These are phyloP conservation scores for Ophiostoma sp. DNA, from an alignment of 2,329 filamentous ascomycete genomes.

Conservation along the genomic window DNA sequence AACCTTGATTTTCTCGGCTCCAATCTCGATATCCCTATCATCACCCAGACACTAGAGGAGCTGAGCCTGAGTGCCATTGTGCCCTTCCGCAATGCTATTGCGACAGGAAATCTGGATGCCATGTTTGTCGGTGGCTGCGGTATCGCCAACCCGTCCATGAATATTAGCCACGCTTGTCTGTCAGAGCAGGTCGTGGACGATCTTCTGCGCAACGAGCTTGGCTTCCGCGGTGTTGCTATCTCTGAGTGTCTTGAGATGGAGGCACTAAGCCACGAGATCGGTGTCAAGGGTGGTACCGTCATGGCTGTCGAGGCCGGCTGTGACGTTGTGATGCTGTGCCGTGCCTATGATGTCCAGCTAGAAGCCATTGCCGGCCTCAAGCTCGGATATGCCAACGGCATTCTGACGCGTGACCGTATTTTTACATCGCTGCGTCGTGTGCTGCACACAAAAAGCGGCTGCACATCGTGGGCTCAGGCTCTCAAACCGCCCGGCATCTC, in stretches of 20 bases:
- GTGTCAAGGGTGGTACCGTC: slow-evolving; percentile 92
- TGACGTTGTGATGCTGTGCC: slow-evolving; percentile 82
- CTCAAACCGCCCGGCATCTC: slow-evolving; percentile 77
- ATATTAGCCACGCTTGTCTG: slow-evolving; percentile 90
- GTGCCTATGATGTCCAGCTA: slow-evolving; percentile 80
- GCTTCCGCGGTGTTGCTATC: slow-evolving; percentile 86
- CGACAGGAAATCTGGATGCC: slow-evolving; percentile 72
- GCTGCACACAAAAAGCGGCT: slow-evolving; percentile 72
- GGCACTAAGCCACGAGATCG: slow-evolving; percentile 87
- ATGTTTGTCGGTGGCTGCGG: slow-evolving; percentile 96
- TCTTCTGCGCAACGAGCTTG: slow-evolving; percentile 77
- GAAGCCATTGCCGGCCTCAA: slow-evolving; percentile 89
- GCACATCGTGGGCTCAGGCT: slow-evolving; percentile 85
- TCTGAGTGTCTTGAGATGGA: slow-evolving; percentile 98
- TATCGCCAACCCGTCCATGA: slow-evolving; percentile 85
- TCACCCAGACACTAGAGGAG: slow-evolving; percentile 89
- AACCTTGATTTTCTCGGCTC: slow-evolving; percentile 91
- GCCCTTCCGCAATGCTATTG: slow-evolving; percentile 85
- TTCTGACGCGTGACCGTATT: slow-evolving; percentile 75
- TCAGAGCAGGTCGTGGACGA: slow-evolving; percentile 92
- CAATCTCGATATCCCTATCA: slow-evolving; percentile 86
- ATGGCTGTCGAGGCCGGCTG: slow-evolving; percentile 97
- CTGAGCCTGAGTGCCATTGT: slow-evolving; percentile 86
- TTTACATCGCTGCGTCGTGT: slow-evolving; percentile 74
- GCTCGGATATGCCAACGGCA: slow-evolving; percentile 81